A percentile compares a stretch with the other conserved stretches of the same genome.
Conservation (phyloP, 2,329 filamentous ascomycete genomes). For the Fusarium torreyae region DNA sequence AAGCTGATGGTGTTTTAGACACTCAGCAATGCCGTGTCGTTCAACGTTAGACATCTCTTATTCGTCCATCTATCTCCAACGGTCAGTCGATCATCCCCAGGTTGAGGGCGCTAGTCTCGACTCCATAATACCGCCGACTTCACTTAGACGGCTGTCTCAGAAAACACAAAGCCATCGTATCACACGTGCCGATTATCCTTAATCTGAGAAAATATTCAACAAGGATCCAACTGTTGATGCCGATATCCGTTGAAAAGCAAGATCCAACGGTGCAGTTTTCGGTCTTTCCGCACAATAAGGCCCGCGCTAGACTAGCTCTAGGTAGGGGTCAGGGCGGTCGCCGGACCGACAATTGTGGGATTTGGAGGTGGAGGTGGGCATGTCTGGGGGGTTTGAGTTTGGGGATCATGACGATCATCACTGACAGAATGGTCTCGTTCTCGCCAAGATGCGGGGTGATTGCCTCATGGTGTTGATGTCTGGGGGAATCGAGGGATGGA, state of each 20-base stretch:
- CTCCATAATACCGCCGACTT: conserved; percentile 34
- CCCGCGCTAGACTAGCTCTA: conserved; percentile 14
- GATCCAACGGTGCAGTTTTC: conserved; percentile 31
- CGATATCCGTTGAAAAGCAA: conserved; percentile 22
- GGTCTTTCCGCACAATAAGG: conserved; percentile 19
- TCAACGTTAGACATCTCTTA: not conserved
- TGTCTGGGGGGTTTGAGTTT: conserved; percentile 12
- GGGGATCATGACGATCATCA: conserved; percentile 1
- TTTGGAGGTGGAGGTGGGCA: conserved; percentile 1
- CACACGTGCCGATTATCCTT: conserved; percentile 9
- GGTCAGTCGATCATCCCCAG: conserved; percentile 5
- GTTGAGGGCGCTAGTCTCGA: not conserved
- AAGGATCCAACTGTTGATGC: conserved; percentile 10
- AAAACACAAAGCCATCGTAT: not conserved
- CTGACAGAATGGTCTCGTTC: conserved; percentile 12
- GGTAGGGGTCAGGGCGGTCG: not conserved
- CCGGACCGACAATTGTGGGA: conserved; percentile 28
- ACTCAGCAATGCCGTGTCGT: not conserved
- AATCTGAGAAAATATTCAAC: not conserved
- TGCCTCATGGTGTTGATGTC: conserved; percentile 11
- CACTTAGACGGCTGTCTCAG: not conserved
- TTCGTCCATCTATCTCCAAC: conserved; percentile 10
- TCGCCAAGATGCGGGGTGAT: conserved; percentile 29
- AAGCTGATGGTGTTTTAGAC: not conserved
- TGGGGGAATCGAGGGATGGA: conserved; percentile 2